phyloP scores from a whole-genome alignment of 2,329 filamentous ascomycete species.

The Talaromyces islandicus region DNA sequence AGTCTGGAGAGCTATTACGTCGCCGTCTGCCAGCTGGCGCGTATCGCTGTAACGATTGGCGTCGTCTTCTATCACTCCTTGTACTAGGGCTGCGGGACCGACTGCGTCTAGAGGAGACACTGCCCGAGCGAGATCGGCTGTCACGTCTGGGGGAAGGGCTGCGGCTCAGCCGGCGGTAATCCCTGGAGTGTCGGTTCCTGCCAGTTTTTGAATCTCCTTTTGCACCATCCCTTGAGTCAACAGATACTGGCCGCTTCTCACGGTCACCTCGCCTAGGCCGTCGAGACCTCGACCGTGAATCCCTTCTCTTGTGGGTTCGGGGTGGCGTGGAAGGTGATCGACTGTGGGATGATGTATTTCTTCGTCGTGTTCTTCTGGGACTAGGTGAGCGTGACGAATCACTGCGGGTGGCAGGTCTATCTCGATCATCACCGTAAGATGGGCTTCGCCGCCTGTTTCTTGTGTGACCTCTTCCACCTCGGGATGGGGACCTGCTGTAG shows the following conservation, averaged over 20 bases:
- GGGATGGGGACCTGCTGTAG: slow-evolving; percentile 34
- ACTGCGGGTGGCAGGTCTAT: slow-evolving; percentile 44
- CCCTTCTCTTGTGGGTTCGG: slow-evolving; percentile 27
- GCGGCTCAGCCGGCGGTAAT: slow-evolving; percentile 37
- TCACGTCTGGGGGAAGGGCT: slow-evolving; percentile 20
- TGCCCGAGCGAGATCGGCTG: slow-evolving; percentile 26
- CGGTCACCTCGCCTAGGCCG: slow-evolving; percentile 20
- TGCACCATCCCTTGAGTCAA: slow-evolving; percentile 34
- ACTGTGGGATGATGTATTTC: slow-evolving; percentile 35
- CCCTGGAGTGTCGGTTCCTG: slow-evolving; percentile 38
- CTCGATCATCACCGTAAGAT: slow-evolving; percentile 40
- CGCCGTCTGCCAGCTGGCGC: slow-evolving; percentile 35
- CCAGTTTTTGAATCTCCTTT: slow-evolving; percentile 43
- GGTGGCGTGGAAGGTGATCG: slow-evolving; percentile 29
- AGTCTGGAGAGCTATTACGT: slow-evolving; percentile 38
- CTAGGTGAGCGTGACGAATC: slow-evolving; percentile 51
- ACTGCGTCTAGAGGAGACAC: slow-evolving; percentile 36
- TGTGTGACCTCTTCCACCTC: slow-evolving; percentile 29
- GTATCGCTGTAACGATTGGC: slow-evolving; percentile 42
- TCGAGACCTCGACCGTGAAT: slow-evolving; percentile 31
- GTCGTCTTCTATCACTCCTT: slow-evolving; percentile 33
- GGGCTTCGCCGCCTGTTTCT: slow-evolving; percentile 31
- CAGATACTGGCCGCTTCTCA: slow-evolving; percentile 40
- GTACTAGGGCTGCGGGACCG: slow-evolving; percentile 25
- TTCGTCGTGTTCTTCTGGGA: slow-evolving; percentile 43